Percentiles rank a stretch among this genome's conserved stretches.
These are phyloP conservation scores for Toxoplasma gondii DNA, from an alignment of 169 alveolate genomes.

Conservation along the genomic window DNA sequence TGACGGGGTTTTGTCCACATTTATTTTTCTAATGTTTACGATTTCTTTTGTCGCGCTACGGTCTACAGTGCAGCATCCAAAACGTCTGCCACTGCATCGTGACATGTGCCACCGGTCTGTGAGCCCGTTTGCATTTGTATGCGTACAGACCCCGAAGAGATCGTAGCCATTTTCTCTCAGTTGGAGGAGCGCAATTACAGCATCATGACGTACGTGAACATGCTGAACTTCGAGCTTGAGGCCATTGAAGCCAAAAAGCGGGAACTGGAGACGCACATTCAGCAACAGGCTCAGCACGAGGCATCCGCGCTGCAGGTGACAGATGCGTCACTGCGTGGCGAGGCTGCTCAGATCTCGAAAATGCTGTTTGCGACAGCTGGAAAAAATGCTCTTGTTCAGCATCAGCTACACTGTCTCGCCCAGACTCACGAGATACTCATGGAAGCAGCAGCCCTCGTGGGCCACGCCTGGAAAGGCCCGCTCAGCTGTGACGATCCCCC, in stretches of 20 bases:
- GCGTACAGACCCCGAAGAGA: slow-evolving; percentile 59
- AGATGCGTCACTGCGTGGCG: slow-evolving; percentile 31
- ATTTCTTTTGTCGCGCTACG: no score
- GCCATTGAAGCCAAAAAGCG: slow-evolving; percentile 5
- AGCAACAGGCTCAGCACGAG: slow-evolving; percentile 36
- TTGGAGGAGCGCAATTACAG: slow-evolving; percentile 57
- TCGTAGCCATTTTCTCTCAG: slow-evolving; percentile 48
- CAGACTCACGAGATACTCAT: background rate
- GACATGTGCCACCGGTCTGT: no score
- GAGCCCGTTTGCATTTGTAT: no score
- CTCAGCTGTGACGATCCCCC: background rate
- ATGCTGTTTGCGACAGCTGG: slow-evolving; percentile 21
- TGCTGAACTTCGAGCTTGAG: slow-evolving; percentile 33
- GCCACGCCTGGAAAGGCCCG: background rate
- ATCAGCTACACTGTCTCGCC: background rate
- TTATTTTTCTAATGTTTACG: no score
- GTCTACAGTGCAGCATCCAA: no score
- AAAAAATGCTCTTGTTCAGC: slow-evolving; percentile 23
- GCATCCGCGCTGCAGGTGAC: slow-evolving; percentile 22
- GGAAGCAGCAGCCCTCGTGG: background rate
- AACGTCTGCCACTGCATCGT: no score
- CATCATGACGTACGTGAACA: slow-evolving; percentile 50
- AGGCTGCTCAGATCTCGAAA: slow-evolving; percentile 33
- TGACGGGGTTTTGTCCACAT: no score
- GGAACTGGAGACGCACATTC: slow-evolving; percentile 7